Base-by-base conservation (phyloP, 257 asterid species). In the Jasminum sambac region DNA sequence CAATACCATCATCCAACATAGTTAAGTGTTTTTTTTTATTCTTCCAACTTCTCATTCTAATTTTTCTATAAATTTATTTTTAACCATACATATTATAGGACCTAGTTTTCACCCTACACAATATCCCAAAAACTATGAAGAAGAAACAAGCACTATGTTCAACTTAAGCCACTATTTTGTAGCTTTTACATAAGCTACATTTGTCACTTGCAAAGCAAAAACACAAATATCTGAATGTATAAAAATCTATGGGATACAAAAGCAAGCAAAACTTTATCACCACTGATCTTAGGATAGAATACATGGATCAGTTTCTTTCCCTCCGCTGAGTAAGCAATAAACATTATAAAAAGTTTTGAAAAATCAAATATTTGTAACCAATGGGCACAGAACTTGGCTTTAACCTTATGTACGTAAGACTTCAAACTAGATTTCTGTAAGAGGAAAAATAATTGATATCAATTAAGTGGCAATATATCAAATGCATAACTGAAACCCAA, bases 371-470 rank as follows among this genome's bases (percentile, higher is more conserved):
- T 8, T 19, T 52, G 60, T 19, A 52, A 19, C 26, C 2, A n/a
- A n/a, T n/a, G n/a, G n/a, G n/a, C n/a, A 52, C 26, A 8, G 25
- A 46, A 52, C 60, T 52, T 19, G 60, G 17, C 61, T 52, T 52
- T 21, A 25, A 9, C 10, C 61, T 19, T 19, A 9, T 52, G 61
- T 25, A 52, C 16, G 21, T 52, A 26, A 72, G 66, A 30, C 59
- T 68, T 59, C 71, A 17, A 44, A 50, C 64, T 59, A 65, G 76
- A 58, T 50, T 44, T 68, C 77, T 44, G 66, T 63, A 38, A 62
- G n/a, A 46, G 64, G 57, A 46, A 60, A 65, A 67, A 21, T 11
- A 64, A 52, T 50, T 41, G 68, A 42, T 63, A 42, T 17, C 16
- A 62, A 34, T 6, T 13, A 70, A 67, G 62, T 36, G 68, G 46